These are phyloP conservation scores for Gynandropsis gynandra DNA, from an alignment of 345 rosid genomes.

Conservation along the genomic window DNA sequence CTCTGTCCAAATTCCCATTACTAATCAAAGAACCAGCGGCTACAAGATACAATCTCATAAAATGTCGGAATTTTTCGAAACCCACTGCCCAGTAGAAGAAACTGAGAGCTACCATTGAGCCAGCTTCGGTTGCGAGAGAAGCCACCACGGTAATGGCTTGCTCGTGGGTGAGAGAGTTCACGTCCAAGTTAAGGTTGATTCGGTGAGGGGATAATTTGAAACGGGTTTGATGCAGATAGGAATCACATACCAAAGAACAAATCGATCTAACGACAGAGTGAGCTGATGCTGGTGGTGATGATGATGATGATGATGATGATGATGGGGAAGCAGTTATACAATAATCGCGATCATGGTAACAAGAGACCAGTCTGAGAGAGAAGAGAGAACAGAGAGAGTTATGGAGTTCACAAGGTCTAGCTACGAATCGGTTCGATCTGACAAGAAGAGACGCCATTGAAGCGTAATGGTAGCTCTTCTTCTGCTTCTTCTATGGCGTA, in stretches of 20 bases:
- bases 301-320: constrained; percentile 15
- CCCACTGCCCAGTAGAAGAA: constrained; percentile 73
- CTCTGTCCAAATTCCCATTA: constrained; percentile 58
- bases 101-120: constrained; percentile 72
- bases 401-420: constrained; percentile 21
- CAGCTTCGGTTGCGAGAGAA: constrained; percentile 63
- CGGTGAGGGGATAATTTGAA: constrained; percentile 29
- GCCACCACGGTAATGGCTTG: constrained; percentile 70
- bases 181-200: constrained; percentile 35
- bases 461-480: constrained; percentile 11
- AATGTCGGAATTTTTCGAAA: constrained; percentile 51
- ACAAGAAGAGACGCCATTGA: constrained; percentile 31
- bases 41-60: constrained; percentile 73
- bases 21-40: constrained; percentile 46
- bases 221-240: constrained; percentile 38
- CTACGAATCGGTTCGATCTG: constrained; percentile 27
- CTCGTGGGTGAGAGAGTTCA: constrained; percentile 52
- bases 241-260: constrained; percentile 47
- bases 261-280: constrained; percentile 46
- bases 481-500: constrained; percentile 7
- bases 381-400: constrained; percentile 24
- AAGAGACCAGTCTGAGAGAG: constrained; percentile 22
- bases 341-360: constrained; percentile 14
- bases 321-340: constrained; percentile 7
- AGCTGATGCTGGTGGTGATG: constrained; percentile 21